Conservation (phyloP, 164 flowering plant genomes). For the Liriodendron chinense region DNA sequence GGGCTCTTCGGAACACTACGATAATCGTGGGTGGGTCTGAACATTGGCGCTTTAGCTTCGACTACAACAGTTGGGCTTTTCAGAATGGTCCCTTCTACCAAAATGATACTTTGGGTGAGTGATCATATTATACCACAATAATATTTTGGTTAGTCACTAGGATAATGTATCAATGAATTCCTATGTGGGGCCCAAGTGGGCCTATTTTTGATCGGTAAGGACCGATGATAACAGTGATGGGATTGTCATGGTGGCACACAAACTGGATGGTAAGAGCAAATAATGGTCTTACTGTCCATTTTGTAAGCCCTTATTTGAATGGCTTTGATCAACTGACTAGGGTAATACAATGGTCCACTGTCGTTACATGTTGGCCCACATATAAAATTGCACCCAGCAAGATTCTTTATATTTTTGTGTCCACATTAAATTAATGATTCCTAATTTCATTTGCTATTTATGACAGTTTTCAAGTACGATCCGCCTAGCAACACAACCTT, state of each 20-base stretch:
- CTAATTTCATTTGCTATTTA: not conserved
- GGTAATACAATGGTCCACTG: too few species aligned
- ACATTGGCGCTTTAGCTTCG: conserved; percentile 39
- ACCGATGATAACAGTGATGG: not conserved
- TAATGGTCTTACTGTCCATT: too few species aligned
- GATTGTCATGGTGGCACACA: too few species aligned
- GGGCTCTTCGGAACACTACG: not conserved
- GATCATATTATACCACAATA: not conserved
- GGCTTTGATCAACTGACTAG: too few species aligned
- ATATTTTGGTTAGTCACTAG: not conserved
- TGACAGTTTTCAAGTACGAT: conserved; percentile 47
- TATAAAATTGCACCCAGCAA: not conserved
- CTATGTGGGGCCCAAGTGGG: not conserved
- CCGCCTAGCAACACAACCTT: conserved; percentile 31
- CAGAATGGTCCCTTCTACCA: conserved; percentile 32
- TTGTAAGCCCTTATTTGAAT: too few species aligned
- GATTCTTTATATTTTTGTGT: not conserved
- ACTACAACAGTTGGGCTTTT: conserved; percentile 43
- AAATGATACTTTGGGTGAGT: conserved; percentile 38
- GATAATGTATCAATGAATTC: too few species aligned
- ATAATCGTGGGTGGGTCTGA: conserved; percentile 39
- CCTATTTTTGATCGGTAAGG: not conserved
- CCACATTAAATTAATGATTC: not conserved
- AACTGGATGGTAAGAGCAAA: too few species aligned
- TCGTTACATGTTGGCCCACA: not conserved